These are phyloP conservation scores for Beauveria varroae DNA, from an alignment of 2,329 filamentous ascomycete genomes.

Conservation along the genomic window DNA sequence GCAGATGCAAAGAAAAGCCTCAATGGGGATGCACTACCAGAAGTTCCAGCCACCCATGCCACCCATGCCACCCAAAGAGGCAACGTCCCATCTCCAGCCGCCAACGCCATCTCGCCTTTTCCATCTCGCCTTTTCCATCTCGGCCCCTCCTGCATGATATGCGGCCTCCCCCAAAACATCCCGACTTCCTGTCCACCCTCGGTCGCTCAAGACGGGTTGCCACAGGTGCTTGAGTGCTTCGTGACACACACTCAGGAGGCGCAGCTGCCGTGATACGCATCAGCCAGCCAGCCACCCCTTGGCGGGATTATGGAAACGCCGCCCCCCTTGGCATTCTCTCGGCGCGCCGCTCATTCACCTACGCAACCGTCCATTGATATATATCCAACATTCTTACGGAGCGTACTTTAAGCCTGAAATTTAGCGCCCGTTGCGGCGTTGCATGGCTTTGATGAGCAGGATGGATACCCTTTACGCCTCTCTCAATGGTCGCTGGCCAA, in stretches of 20 bases:
- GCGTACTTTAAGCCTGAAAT: background rate
- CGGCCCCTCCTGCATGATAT: background rate
- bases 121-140: no score
- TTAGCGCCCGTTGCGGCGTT: background rate
- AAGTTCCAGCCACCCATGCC: no score
- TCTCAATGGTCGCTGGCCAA: background rate
- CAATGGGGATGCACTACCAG: no score
- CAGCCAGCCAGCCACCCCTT: background rate
- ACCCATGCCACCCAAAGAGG: background rate
- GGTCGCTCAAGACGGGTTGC: background rate
- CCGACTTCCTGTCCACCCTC: no score
- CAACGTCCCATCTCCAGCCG: background rate
- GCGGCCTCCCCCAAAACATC: background rate
- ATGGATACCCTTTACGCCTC: background rate
- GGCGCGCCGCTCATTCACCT: background rate
- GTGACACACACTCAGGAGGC: background rate
- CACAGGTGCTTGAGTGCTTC: no score
- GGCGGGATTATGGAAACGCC: background rate
- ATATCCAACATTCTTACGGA: background rate
- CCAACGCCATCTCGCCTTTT: background rate
- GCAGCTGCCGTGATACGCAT: background rate
- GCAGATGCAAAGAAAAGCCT: background rate
- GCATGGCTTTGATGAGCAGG: background rate
- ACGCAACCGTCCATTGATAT: background rate
- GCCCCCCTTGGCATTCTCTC: background rate